Evolutionary conservation across 345 rosid species (phyloP).

Genomic region (Combretum micranthum): DNA sequence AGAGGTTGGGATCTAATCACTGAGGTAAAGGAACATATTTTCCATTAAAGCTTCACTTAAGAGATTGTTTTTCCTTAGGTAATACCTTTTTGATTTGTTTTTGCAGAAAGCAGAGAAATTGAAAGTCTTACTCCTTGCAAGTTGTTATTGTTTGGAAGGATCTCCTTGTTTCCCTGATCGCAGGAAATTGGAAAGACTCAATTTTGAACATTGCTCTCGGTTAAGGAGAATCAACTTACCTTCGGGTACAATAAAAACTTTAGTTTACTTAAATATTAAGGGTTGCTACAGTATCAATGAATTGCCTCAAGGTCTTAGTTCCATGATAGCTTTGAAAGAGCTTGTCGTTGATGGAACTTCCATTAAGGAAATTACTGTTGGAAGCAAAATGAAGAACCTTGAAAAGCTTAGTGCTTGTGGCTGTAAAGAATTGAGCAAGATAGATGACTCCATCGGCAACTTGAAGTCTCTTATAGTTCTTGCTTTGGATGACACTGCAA

Average conservation of each 20-base stretch:
- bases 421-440: neutral
- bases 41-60: neutral
- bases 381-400: neutral
- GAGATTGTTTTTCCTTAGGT: neutral
- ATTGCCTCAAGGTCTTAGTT: neutral
- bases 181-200: constrained; percentile 2
- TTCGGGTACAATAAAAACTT: neutral
- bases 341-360: neutral
- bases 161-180: neutral
- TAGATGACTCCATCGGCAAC: neutral
- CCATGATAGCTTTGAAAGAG: constrained; percentile 4
- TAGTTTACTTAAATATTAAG: neutral
- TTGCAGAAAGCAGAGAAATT: constrained; percentile 1
- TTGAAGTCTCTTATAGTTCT: neutral
- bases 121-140: neutral
- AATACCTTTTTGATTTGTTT: neutral
- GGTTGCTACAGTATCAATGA: neutral
- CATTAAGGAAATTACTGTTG: neutral
- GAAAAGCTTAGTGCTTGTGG: neutral
- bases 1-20: neutral
- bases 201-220: neutral
- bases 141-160: neutral
- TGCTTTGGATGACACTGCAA: neutral
- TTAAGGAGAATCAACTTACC: neutral
- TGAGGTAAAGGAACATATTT: neutral